These are phyloP conservation scores for Lentinula raphanica DNA, from an alignment of 768 basidiomycete genomes.

Conservation along the genomic window DNA sequence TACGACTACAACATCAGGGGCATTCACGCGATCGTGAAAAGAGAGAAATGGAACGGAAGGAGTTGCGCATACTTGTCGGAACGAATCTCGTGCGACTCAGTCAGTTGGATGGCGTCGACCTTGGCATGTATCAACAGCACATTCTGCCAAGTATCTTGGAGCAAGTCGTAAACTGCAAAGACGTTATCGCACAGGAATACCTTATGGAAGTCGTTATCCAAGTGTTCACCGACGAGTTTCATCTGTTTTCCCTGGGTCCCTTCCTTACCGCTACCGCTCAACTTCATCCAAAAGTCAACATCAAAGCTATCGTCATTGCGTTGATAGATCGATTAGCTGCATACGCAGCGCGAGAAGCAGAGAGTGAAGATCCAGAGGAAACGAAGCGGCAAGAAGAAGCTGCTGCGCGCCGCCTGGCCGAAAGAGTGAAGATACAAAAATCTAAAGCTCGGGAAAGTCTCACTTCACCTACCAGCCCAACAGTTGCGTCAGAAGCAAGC, in stretches of 20 bases:
- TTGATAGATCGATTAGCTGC: conserved; percentile 94
- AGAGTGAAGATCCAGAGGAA: conserved; percentile 94
- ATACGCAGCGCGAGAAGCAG: conserved; percentile 95
- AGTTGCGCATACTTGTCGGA: conserved; percentile 92
- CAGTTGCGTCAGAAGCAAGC: conserved; percentile 36
- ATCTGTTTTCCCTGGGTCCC: conserved; percentile 90
- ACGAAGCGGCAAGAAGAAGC: conserved; percentile 91
- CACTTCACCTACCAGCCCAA: conserved; percentile 22
- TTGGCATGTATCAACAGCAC: conserved; percentile 79
- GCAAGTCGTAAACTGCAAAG: conserved; percentile 97
- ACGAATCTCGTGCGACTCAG: conserved; percentile 95
- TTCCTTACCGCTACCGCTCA: conserved; percentile 96
- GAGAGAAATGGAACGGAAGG: conserved; percentile 92
- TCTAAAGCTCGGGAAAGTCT: conserved; percentile 53
- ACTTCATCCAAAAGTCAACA: conserved; percentile 96
- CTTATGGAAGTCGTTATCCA: conserved; percentile 99
- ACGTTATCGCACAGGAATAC: conserved; percentile 98
- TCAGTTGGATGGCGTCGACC: conserved; percentile 93
- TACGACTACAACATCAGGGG: conserved; percentile 95
- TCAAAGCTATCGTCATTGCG: conserved; percentile 97
- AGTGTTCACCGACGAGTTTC: conserved; percentile 99
- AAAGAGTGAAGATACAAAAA: conserved; percentile 76
- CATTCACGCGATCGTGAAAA: conserved; percentile 97
- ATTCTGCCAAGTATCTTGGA: conserved; percentile 93
- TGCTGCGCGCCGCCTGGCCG: conserved; percentile 81